A percentile compares a stretch with the other conserved stretches of the same genome.
These are phyloP conservation scores for Lactuca saligna DNA, from an alignment of 129 eudicot genomes.

Conservation along the genomic window DNA sequence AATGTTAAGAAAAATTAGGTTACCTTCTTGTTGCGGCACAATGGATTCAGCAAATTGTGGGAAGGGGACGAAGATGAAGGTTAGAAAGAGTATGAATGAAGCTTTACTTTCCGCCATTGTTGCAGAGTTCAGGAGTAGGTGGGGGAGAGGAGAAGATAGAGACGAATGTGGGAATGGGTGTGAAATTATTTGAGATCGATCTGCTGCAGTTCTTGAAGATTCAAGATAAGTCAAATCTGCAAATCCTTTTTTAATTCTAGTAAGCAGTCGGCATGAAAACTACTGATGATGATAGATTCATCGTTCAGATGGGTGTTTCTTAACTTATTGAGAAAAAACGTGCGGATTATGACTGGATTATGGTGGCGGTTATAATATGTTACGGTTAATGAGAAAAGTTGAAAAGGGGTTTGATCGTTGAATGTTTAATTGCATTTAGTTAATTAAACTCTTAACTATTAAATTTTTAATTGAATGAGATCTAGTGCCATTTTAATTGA, in stretches of 20 bases:
- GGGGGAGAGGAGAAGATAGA: conserved; percentile 10
- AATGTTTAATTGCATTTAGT: too few species aligned
- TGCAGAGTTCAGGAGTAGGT: conserved; percentile 4
- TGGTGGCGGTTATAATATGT: too few species aligned
- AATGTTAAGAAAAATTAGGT: background rate
- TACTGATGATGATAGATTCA: background rate
- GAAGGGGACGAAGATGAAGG: conserved; percentile 19
- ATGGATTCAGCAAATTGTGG: conserved; percentile 30
- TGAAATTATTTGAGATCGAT: conserved; percentile 7
- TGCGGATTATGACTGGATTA: too few species aligned
- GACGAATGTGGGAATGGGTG: conserved; percentile 13
- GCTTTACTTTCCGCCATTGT: conserved; percentile 24
- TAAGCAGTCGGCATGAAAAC: conserved; percentile 14
- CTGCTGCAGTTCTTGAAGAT: conserved; percentile 29
- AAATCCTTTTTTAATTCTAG: background rate
- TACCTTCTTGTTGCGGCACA: conserved; percentile 74
- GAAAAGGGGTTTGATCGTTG: too few species aligned
- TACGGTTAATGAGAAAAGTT: too few species aligned
- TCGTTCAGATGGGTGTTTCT: background rate
- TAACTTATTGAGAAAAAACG: background rate
- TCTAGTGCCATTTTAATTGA: too few species aligned
- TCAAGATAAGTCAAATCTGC: conserved; percentile 10
- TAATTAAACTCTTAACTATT: too few species aligned
- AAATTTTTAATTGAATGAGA: too few species aligned
- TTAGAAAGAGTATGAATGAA: conserved; percentile 17